Evolutionary conservation across 805 yeast species (phyloP).

Genomic region (Nakazawaea molendinolei): DNA sequence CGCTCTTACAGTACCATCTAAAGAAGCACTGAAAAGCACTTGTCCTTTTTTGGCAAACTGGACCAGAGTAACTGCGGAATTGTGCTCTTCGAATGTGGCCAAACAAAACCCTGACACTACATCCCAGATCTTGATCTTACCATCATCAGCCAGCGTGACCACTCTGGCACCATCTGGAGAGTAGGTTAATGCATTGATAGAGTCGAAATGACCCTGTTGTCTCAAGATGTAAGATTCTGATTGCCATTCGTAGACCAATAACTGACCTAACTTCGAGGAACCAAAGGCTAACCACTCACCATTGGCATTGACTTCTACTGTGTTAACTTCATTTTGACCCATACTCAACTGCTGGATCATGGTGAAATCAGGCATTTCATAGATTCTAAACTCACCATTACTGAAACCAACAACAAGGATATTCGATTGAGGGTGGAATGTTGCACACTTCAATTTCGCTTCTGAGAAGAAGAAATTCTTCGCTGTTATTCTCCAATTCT

Average conservation of each 20-base stretch:
- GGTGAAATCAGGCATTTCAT: slow-evolving; percentile 77
- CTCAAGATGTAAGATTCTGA: slow-evolving; percentile 90
- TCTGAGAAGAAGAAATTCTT: slow-evolving; percentile 72
- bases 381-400: slow-evolving; percentile 85
- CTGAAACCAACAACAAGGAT: slow-evolving; percentile 83
- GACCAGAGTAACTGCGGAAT: slow-evolving; percentile 81
- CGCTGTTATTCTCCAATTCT: slow-evolving; percentile 77
- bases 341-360: slow-evolving; percentile 81
- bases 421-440: slow-evolving; percentile 70
- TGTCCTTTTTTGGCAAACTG: slow-evolving; percentile 86
- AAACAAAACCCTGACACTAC: slow-evolving; percentile 86
- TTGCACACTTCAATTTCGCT: slow-evolving; percentile 68
- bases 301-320: slow-evolving; percentile 68
- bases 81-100: slow-evolving; percentile 87
- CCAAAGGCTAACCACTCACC: slow-evolving; percentile 99
- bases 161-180: slow-evolving; percentile 93
- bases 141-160: slow-evolving; percentile 94
- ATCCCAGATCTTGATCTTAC: slow-evolving; percentile 96
- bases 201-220: slow-evolving; percentile 96
- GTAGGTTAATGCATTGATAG: slow-evolving; percentile 76
- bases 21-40: slow-evolving; percentile 82
- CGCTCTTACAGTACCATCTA: slow-evolving; percentile 96
- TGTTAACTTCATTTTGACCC: slow-evolving; percentile 86
- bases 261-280: slow-evolving; percentile 83
- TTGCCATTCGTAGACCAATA: slow-evolving; percentile 97